Evolutionary conservation across 768 basidiomycete species (phyloP).

Genomic region (Kwoniella shandongensis): DNA sequence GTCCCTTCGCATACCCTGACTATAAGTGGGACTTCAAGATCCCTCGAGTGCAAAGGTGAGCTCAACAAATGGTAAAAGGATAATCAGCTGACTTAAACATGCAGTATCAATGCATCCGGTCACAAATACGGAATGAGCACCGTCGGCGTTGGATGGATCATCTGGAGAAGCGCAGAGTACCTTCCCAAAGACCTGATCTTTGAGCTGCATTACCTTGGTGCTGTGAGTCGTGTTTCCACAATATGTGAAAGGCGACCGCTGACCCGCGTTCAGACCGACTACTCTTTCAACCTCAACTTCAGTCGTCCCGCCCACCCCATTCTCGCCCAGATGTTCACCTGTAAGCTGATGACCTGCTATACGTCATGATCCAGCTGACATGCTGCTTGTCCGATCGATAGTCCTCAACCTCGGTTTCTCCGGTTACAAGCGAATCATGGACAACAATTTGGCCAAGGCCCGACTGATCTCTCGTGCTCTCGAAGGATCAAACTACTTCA

Average conservation of each 20-base stretch:
- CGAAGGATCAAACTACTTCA: slow-evolving; percentile 60
- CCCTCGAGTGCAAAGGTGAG: slow-evolving; percentile 60
- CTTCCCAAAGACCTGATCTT: slow-evolving; percentile 72
- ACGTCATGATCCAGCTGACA: neutral
- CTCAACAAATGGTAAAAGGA: slow-evolving; percentile 53
- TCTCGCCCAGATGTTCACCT: slow-evolving; percentile 63
- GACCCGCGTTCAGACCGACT: slow-evolving; percentile 59
- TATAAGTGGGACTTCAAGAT: slow-evolving; percentile 65
- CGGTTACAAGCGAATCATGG: slow-evolving; percentile 57
- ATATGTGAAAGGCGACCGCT: neutral
- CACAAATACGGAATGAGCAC: slow-evolving; percentile 62
- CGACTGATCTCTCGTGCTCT: slow-evolving; percentile 67
- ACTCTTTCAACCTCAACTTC: slow-evolving; percentile 65
- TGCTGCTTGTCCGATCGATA: slow-evolving; percentile 7
- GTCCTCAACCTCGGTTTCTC: slow-evolving; percentile 63
- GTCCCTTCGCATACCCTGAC: slow-evolving; percentile 57
- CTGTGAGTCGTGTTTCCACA: slow-evolving; percentile 16
- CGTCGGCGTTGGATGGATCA: slow-evolving; percentile 62
- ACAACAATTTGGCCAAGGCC: slow-evolving; percentile 58
- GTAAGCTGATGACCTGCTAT: slow-evolving; percentile 22
- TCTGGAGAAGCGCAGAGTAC: slow-evolving; percentile 62
- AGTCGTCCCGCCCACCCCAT: slow-evolving; percentile 60
- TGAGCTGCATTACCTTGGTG: slow-evolving; percentile 59
- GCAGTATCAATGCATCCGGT: slow-evolving; percentile 49
- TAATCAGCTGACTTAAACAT: neutral